These are phyloP conservation scores for Umbelopsis sp. DNA, from an alignment of 371 early-diverging fungal species.

Conservation along the genomic window DNA sequence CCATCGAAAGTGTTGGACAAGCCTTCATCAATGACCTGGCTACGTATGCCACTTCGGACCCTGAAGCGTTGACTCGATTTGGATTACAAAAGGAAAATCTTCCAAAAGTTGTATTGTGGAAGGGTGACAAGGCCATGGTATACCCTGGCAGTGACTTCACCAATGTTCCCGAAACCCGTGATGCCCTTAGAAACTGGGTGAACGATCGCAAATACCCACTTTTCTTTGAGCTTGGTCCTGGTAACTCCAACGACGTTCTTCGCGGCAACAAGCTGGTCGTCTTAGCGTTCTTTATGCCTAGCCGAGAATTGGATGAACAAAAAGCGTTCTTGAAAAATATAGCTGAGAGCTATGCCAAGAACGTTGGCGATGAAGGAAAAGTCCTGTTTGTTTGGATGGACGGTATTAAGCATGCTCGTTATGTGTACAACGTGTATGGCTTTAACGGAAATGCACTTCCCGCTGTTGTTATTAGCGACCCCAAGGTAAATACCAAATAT, in stretches of 20 bases:
- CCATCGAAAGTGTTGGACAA: slow-evolving; percentile 32
- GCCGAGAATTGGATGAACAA: background rate
- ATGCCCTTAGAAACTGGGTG: slow-evolving; percentile 38
- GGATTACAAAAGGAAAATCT: slow-evolving; percentile 26
- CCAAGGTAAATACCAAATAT: background rate
- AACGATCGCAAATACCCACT: slow-evolving; percentile 43
- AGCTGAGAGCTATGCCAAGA: background rate
- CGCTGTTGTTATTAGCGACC: slow-evolving; percentile 1
- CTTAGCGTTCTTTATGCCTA: slow-evolving; percentile 25
- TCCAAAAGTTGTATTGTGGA: slow-evolving; percentile 37
- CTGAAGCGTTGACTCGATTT: slow-evolving; percentile 26
- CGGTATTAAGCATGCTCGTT: slow-evolving; percentile 1
- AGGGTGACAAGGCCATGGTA: slow-evolving; percentile 25
- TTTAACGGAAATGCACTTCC: slow-evolving; percentile 2
- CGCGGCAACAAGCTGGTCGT: slow-evolving; percentile 37
- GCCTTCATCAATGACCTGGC: slow-evolving; percentile 28
- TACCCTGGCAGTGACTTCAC: slow-evolving; percentile 35
- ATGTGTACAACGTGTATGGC: background rate
- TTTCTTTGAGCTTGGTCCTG: slow-evolving; percentile 34
- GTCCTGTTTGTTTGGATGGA: slow-evolving; percentile 6
- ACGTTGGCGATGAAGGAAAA: background rate
- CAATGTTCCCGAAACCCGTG: slow-evolving; percentile 26
- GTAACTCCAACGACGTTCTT: slow-evolving; percentile 37
- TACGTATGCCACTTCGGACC: slow-evolving; percentile 39
- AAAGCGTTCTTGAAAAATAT: background rate